Percentiles rank a stretch among this genome's conserved stretches.
These are phyloP conservation scores for Neopestalotiopsis sp. DNA, from an alignment of 2,329 filamentous ascomycete genomes.

Conservation along the genomic window DNA sequence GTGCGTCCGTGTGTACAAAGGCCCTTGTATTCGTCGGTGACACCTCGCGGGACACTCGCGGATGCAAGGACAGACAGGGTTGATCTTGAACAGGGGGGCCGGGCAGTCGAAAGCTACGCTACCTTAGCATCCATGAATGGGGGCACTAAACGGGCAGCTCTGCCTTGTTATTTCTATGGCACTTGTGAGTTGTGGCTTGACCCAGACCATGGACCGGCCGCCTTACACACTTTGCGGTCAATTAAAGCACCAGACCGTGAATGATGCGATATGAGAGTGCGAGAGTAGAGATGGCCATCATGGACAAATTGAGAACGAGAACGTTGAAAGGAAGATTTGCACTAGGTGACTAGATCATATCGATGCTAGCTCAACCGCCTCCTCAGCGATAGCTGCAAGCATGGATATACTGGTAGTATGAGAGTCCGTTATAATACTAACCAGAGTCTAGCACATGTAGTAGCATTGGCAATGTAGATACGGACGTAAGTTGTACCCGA, in stretches of 20 bases:
- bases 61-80: slow-evolving; percentile 37
- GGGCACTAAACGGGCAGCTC: slow-evolving; percentile 28
- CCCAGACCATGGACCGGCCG: background rate
- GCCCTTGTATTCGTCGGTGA: slow-evolving; percentile 36
- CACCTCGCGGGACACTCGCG: slow-evolving; percentile 29
- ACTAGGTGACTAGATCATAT: no score
- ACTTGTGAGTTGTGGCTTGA: background rate
- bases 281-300: slow-evolving; percentile 17
- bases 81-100: slow-evolving; percentile 24
- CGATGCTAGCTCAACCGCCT: no score
- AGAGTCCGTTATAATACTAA: background rate
- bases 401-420: background rate
- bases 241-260: background rate
- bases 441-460: slow-evolving; percentile 24
- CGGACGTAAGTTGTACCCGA: slow-evolving; percentile 11
- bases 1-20: slow-evolving; percentile 22
- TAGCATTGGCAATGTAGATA: slow-evolving; percentile 5
- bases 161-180: slow-evolving; percentile 16
- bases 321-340: no score
- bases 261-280: slow-evolving; percentile 18
- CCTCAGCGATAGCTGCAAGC: background rate
- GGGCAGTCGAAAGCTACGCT: slow-evolving; percentile 27
- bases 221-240: background rate
- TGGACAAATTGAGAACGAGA: no score
- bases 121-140: slow-evolving; percentile 10